Evolutionary conservation across 2,329 filamentous ascomycete species (phyloP).

Genomic region (Zymoseptoria pseudotritici): DNA sequence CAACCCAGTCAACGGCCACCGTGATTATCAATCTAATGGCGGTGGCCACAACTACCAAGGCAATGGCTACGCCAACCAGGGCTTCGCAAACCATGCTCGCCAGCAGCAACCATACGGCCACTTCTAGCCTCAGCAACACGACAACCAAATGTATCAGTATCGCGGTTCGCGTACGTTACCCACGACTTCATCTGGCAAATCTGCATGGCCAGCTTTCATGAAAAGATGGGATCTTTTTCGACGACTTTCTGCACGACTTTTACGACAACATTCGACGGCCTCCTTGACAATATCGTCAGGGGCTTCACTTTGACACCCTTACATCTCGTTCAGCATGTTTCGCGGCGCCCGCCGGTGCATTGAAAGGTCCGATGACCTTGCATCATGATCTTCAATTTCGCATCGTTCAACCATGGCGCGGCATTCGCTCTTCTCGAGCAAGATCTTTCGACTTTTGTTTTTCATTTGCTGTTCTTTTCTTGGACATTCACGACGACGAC

Average conservation of each 20-base stretch:
- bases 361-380: background rate
- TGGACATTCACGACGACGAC: conserved; percentile 1
- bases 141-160: conserved; percentile 13
- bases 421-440: background rate
- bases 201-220: background rate
- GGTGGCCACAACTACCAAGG: conserved; percentile 3
- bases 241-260: background rate
- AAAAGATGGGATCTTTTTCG: background rate
- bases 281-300: background rate
- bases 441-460: background rate
- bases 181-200: background rate
- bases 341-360: background rate
- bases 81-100: conserved; percentile 12
- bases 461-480: background rate
- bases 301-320: background rate
- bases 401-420: background rate
- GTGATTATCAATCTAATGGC: background rate
- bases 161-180: conserved; percentile 4
- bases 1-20: conserved; percentile 11
- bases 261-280: background rate
- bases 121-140: conserved; percentile 14
- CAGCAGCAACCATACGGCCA: conserved; percentile 19
- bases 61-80: conserved; percentile 16
- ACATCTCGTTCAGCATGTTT: background rate
- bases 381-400: background rate